Percentiles rank a stretch among this genome's conserved stretches.
Conservation (phyloP, 169 alveolate species). For the Cryptosporidium xiaoi region DNA sequence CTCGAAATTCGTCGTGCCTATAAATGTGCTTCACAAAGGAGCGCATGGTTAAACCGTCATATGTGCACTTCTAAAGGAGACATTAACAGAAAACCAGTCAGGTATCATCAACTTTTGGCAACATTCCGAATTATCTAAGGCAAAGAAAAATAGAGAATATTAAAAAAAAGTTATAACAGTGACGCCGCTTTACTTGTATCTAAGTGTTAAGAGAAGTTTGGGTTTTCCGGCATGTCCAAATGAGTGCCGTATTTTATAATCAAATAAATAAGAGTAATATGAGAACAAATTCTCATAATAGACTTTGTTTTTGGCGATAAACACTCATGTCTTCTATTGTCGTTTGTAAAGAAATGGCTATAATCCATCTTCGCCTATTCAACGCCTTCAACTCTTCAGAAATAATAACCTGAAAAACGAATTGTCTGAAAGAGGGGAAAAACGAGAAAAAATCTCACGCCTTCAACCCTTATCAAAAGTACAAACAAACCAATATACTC, state of each 20-base stretch:
- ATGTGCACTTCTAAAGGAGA: no score
- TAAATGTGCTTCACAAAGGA: no score
- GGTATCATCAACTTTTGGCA: no score
- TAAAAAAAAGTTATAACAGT: no score
- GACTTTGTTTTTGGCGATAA: slow-evolving; percentile 38
- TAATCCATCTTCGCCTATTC: slow-evolving; percentile 19
- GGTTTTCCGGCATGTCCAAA: slow-evolving; percentile 68
- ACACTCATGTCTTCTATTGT: neutral
- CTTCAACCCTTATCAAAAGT: no score
- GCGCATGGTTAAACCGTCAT: no score
- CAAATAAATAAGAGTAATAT: slow-evolving; percentile 17
- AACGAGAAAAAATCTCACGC: neutral
- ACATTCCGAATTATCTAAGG: no score
- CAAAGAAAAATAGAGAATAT: no score
- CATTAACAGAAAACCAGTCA: no score
- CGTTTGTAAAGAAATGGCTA: slow-evolving; percentile 1
- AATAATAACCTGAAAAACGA: neutral
- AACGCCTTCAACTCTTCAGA: neutral
- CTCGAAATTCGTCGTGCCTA: no score
- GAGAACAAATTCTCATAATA: slow-evolving; percentile 43
- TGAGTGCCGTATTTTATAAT: slow-evolving; percentile 40
- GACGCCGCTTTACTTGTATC: neutral
- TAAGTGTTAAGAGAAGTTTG: slow-evolving; percentile 7
- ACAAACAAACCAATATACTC: no score
- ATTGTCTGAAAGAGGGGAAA: neutral